phyloP scores from a whole-genome alignment of 2,329 filamentous ascomycete genomes.

The Xylaria sp. region DNA sequence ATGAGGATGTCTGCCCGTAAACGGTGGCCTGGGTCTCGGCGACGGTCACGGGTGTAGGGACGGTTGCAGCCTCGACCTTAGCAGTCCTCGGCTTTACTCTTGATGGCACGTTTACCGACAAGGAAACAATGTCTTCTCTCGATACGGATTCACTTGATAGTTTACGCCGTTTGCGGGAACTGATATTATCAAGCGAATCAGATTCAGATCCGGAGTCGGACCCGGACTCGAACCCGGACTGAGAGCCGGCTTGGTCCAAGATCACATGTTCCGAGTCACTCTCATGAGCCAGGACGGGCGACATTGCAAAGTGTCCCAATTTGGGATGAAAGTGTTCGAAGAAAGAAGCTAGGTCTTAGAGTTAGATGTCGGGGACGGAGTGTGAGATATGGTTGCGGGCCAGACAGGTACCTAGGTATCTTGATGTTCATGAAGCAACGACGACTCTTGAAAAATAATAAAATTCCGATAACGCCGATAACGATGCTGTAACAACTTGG shows the following conservation, averaged over 20 bases:
- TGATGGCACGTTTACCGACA: constrained; percentile 58
- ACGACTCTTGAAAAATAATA: constrained; percentile 7
- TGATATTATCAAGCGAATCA: constrained; percentile 46
- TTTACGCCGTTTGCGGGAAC: constrained; percentile 46
- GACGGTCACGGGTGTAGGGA: constrained; percentile 47
- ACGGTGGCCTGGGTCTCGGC: constrained; percentile 52
- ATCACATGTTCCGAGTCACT: constrained; percentile 34
- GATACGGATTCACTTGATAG: constrained; percentile 41
- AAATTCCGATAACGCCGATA: constrained; percentile 27
- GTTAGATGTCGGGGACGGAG: neutral
- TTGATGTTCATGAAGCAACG: constrained; percentile 1
- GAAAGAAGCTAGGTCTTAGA: neutral
- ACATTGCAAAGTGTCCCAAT: constrained; percentile 12
- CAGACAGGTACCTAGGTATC: neutral
- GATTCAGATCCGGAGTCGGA: constrained; percentile 45
- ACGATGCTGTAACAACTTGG: neutral
- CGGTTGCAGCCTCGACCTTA: constrained; percentile 1
- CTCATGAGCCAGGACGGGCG: constrained; percentile 23
- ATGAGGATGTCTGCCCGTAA: constrained; percentile 61
- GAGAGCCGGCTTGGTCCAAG: constrained; percentile 31
- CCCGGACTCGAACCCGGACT: constrained; percentile 23
- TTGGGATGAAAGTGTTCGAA: too few species aligned
- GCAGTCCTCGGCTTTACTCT: constrained; percentile 52
- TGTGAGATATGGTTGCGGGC: constrained; percentile 2
- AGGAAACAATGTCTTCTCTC: constrained; percentile 44